Conservation (phyloP, 2,329 filamentous ascomycete species). For the Colletotrichum sp. region DNA sequence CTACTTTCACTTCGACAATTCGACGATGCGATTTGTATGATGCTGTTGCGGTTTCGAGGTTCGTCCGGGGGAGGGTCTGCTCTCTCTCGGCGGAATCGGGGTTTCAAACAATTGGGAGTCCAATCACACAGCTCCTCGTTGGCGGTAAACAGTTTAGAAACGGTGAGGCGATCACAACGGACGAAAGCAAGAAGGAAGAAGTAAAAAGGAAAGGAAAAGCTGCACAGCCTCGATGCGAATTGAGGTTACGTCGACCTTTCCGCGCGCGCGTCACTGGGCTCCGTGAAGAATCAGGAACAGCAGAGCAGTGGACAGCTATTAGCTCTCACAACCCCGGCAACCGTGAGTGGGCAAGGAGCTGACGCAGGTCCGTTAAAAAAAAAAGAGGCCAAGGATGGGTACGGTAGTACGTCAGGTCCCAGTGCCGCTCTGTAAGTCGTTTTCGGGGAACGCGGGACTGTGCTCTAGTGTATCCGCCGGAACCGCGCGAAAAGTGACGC, state of each 20-base stretch:
- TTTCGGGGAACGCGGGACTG: not conserved
- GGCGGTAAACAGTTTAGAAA: not conserved
- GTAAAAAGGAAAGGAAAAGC: not conserved
- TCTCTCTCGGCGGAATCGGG: not conserved
- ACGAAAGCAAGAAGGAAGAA: not conserved
- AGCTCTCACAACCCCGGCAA: slow-evolving; percentile 11
- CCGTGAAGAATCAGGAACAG: slow-evolving; percentile 3
- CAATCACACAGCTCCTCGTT: not conserved
- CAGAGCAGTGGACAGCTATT: slow-evolving; percentile 12
- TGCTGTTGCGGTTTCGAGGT: not conserved
- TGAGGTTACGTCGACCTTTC: not conserved
- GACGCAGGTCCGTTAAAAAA: slow-evolving; percentile 12
- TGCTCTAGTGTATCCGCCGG: not conserved
- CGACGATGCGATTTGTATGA: not conserved
- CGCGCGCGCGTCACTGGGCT: not conserved
- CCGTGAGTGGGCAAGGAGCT: slow-evolving; percentile 14
- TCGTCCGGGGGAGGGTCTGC: not conserved
- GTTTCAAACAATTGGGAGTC: not conserved
- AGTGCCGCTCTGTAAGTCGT: not conserved
- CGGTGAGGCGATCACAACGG: not conserved
- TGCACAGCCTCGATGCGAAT: not conserved
- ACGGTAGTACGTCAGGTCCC: not conserved
- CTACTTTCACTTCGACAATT: not conserved
- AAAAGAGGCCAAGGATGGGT: not conserved
- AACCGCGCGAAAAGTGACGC: not conserved